Evolutionary conservation across 2,329 filamentous ascomycete genomes (phyloP), one percentile per base, ranked within the genome.

Genomic region (Penicillium griseofulvum): DNA sequence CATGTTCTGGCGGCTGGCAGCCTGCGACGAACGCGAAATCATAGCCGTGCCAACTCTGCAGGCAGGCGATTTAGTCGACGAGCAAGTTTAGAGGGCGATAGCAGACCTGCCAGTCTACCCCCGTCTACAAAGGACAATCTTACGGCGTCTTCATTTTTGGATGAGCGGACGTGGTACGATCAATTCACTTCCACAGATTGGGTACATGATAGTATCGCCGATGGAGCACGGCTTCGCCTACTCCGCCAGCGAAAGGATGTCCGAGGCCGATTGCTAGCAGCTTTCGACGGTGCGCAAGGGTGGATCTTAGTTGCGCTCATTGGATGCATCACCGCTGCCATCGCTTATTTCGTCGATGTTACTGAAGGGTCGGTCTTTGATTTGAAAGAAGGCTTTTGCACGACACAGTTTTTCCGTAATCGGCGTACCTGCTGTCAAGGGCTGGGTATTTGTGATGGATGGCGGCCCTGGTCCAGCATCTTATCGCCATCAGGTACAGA

Each of bases 111-210:
- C 19, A 68, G 67, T 41, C 3, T 62, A 7, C 57, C 63, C 8
- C 57, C 64, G 2, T 55, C 86, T 82, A 65, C 78, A 80, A 59
- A 82, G 80, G 65, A 70, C 64, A 66, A 59, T 5, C 52, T 75
- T 51, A 89, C 87, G 66, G 77, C 80, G 33, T 87, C 85, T 5
- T 75, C 88, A 10, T 87, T 85, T 64, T 79, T 87, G 48, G 90
- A 97, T 68, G 91, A 97, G 64, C 87, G 94, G 57, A 89, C 95
- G 10, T 97, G 94, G 94, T 97, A 97, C 75, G 94, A 99, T 78
- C 94, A 99, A 74, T 96, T 96, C 68, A 96, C 91, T 6, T 96
- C 90, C 7, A 97, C 91, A 52, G 93, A 99, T 73, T 99, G 94
- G 94, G 92, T 99, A 0, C 93, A 96, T 71, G 94, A 99, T 74